Base-by-base conservation (phyloP, 1,284 basidiomycete species). In the Trametes hirsuta region DNA sequence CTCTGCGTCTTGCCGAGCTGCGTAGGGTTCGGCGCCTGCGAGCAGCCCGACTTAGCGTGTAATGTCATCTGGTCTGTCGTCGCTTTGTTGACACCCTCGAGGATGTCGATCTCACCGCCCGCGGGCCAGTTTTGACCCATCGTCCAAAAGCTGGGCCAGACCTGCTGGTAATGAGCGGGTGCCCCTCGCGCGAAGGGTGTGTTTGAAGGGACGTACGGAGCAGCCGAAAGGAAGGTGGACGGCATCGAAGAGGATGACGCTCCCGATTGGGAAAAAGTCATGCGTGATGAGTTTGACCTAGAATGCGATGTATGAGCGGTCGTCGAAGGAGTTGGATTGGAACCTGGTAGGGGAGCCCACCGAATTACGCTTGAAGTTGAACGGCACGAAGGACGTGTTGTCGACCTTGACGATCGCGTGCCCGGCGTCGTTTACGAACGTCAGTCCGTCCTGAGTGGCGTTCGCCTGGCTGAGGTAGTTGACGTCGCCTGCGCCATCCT, bases 381-480 rank as follows among this genome's bases (percentile, higher is more conserved):
- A 87, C 0, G 74, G 64, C 21, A 88, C 83, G 8, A 69, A 79
- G 4, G 84, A 77, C 24, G 81, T 83, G 67, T 90, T 88, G 72
- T 90, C 88, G n/a, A 90, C 85, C 66, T 81, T 81, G 68, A 91
- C 85, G 65, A 89, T 81, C 8, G 79, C 82, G 61, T 82, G 78
- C 14, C 83, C 79, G 2, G 76, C 76, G 56, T 52, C 61, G 61
- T 84, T 83, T 58, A 86, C 71, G 63, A 82, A 85, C 8, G 84
- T 82, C n/a, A 88, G 75, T 3, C 76, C 69, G 63, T 80, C 74
- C 25, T 71, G 65, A 22, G 73, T 73, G 12, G 85, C 84, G 54
- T 78, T 76, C 22, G 75, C 70, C 64, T 74, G 61, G 50, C 50
- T 50, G 24, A 61, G 39, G 49, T 58, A 64, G 59, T 61, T 61